A percentile compares a stretch with the other conserved stretches of the same genome.
These are phyloP conservation scores for Penicillium sumatraense DNA, from an alignment of 2,329 filamentous ascomycete species.

Conservation along the genomic window DNA sequence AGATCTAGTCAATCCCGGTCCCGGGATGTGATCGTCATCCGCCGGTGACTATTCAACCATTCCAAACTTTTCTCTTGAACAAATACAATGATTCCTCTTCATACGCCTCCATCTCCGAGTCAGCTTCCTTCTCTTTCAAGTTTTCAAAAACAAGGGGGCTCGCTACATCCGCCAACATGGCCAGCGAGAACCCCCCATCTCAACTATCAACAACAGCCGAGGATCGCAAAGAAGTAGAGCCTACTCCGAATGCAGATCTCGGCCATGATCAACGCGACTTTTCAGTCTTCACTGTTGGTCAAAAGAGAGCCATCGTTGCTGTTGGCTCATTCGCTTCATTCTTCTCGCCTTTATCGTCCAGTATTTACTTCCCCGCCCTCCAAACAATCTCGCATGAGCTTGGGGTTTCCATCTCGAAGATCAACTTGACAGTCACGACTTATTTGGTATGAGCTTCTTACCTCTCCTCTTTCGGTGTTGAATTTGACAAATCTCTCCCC, in stretches of 20 bases:
- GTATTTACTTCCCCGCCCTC: slow-evolving; percentile 44
- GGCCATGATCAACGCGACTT: slow-evolving; percentile 45
- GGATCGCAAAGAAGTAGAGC: not conserved
- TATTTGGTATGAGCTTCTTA: slow-evolving; percentile 46
- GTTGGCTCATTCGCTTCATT: slow-evolving; percentile 32
- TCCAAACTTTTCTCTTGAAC: not conserved
- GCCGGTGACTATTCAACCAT: not conserved
- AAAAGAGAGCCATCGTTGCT: slow-evolving; percentile 28
- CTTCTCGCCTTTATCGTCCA: slow-evolving; percentile 40
- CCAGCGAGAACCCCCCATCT: slow-evolving; percentile 1
- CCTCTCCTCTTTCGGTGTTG: slow-evolving; percentile 4
- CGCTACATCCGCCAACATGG: slow-evolving; percentile 4
- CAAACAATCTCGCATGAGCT: slow-evolving; percentile 43
- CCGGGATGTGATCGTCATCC: not conserved
- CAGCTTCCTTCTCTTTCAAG: not conserved
- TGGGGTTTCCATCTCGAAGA: slow-evolving; percentile 45
- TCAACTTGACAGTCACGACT: slow-evolving; percentile 58
- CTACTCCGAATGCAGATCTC: not conserved
- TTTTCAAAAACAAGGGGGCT: not conserved
- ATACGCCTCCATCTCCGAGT: not conserved
- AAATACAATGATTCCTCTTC: not conserved
- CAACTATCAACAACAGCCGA: not conserved
- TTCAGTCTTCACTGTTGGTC: slow-evolving; percentile 29
- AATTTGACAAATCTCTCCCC: not conserved
- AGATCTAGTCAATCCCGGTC: not conserved